These are phyloP conservation scores for Penicillium antarcticum DNA, from an alignment of 495 filamentous ascomycete species.

Conservation along the genomic window DNA sequence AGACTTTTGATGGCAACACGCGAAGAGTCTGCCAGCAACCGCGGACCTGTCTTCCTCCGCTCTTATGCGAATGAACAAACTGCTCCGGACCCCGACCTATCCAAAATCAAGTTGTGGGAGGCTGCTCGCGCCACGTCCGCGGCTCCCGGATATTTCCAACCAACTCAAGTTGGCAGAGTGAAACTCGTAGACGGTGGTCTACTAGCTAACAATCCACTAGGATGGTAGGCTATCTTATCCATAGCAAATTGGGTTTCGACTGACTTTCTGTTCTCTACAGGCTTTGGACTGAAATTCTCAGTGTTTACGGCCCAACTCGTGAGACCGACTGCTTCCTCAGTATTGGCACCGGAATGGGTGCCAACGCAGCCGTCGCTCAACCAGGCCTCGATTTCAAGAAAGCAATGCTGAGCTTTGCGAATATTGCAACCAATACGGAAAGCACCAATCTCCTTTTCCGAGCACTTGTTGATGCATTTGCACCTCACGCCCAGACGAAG, in stretches of 20 bases:
- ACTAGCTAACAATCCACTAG: conserved; percentile 19
- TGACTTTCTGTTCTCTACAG: conserved; percentile 6
- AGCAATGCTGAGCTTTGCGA: background rate
- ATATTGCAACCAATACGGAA: conserved; percentile 4
- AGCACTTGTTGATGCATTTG: conserved; percentile 6
- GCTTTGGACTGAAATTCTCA: conserved; percentile 14
- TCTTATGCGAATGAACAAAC: conserved; percentile 2
- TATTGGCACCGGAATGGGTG: conserved; percentile 11
- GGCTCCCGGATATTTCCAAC: conserved; percentile 38
- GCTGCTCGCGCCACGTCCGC: conserved; percentile 40
- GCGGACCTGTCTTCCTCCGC: conserved; percentile 10
- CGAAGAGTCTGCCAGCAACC: conserved; percentile 4
- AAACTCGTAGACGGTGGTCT: conserved; percentile 17
- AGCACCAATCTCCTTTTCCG: conserved; percentile 10
- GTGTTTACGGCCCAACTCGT: conserved; percentile 5
- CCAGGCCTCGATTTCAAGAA: conserved; percentile 2
- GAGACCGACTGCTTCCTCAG: conserved; percentile 12
- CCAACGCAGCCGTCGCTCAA: conserved; percentile 1
- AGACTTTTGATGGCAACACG: conserved; percentile 8
- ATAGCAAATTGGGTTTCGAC: background rate
- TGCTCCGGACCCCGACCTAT: background rate
- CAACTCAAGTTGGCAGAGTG: conserved; percentile 18
- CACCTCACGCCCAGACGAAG: background rate
- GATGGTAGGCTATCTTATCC: background rate
- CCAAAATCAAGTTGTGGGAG: conserved; percentile 32